Percentiles rank a stretch among this genome's conserved stretches.
These are phyloP conservation scores for Laguncularia racemosa DNA, from an alignment of 345 rosid genomes.

Conservation along the genomic window DNA sequence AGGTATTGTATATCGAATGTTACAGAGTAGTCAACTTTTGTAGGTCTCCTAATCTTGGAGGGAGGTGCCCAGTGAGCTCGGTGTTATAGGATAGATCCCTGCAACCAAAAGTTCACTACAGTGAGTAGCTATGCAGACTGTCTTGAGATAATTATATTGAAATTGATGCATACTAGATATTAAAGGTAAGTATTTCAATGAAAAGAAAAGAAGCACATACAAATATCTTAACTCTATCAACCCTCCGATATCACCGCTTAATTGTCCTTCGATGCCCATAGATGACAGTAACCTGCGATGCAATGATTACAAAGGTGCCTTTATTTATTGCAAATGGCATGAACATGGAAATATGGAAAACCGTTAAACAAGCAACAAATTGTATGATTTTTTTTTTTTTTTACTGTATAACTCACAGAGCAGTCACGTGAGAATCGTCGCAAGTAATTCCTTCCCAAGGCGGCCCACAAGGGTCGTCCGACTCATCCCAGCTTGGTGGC, in stretches of 20 bases:
- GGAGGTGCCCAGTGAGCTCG: slow-evolving; percentile 63
- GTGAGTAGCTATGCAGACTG: not conserved
- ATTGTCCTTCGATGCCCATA: slow-evolving; percentile 71
- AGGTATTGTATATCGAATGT: slow-evolving; percentile 7
- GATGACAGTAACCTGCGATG: slow-evolving; percentile 70
- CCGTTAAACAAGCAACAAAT: not conserved
- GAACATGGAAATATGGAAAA: not conserved
- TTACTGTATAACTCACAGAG: slow-evolving; percentile 52
- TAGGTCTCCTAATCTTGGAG: slow-evolving; percentile 72
- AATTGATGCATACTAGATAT: not conserved
- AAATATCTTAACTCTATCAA: slow-evolving; percentile 72
- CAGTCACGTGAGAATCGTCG: slow-evolving; percentile 60
- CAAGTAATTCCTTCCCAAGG: slow-evolving; percentile 95
- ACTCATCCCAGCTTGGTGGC: slow-evolving; percentile 67
- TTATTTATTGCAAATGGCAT: not conserved
- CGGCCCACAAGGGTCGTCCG: slow-evolving; percentile 71
- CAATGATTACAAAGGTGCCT: not conserved
- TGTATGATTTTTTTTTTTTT: not conserved
- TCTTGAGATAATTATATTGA: not conserved
- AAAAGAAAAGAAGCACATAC: slow-evolving; percentile 39
- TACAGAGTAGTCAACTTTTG: slow-evolving; percentile 76
- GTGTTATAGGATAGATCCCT: slow-evolving; percentile 85
- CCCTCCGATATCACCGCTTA: slow-evolving; percentile 90
- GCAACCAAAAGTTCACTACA: slow-evolving; percentile 13
- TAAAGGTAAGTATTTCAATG: not conserved